These are phyloP conservation scores for Nakaseomyces bracarensis DNA, from an alignment of 1,139 yeast genomes.

Conservation along the genomic window DNA sequence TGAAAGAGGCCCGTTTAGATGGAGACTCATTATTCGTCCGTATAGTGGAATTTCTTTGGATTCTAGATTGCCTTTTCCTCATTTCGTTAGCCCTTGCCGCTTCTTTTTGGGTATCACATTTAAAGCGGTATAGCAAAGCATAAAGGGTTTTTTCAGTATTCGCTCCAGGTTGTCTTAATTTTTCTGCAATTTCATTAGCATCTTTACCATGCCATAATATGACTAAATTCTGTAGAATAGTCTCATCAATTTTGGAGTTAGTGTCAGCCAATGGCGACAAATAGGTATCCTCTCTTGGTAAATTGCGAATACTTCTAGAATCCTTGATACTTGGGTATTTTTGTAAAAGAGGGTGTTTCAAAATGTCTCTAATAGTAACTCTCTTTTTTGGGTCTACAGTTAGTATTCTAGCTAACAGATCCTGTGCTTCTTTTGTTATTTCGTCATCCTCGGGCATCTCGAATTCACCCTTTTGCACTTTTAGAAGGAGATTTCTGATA, in stretches of 20 bases:
- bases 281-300: slow-evolving; percentile 59
- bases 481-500: slow-evolving; percentile 71
- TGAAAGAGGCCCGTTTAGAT: slow-evolving; percentile 9
- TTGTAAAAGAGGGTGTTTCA: slow-evolving; percentile 64
- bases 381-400: slow-evolving; percentile 72
- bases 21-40: slow-evolving; percentile 12
- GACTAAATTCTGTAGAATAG: slow-evolving; percentile 57
- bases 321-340: slow-evolving; percentile 44
- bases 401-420: slow-evolving; percentile 62
- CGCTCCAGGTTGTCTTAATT: slow-evolving; percentile 48
- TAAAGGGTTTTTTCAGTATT: slow-evolving; percentile 72
- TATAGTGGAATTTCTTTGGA: slow-evolving; percentile 8
- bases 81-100: slow-evolving; percentile 20
- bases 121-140: slow-evolving; percentile 44
- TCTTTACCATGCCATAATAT: slow-evolving; percentile 71
- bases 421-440: slow-evolving; percentile 56
- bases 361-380: slow-evolving; percentile 66
- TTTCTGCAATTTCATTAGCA: slow-evolving; percentile 45
- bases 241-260: slow-evolving; percentile 44
- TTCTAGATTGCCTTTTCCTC: slow-evolving; percentile 23
- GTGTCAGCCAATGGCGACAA: slow-evolving; percentile 42
- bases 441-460: slow-evolving; percentile 72
- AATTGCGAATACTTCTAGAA: slow-evolving; percentile 39
- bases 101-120: slow-evolving; percentile 33
- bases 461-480: slow-evolving; percentile 85